Evolutionary conservation across 140 eudicot species (phyloP), one percentile per base, ranked within the genome.

Genomic region (Stevia rebaudiana): DNA sequence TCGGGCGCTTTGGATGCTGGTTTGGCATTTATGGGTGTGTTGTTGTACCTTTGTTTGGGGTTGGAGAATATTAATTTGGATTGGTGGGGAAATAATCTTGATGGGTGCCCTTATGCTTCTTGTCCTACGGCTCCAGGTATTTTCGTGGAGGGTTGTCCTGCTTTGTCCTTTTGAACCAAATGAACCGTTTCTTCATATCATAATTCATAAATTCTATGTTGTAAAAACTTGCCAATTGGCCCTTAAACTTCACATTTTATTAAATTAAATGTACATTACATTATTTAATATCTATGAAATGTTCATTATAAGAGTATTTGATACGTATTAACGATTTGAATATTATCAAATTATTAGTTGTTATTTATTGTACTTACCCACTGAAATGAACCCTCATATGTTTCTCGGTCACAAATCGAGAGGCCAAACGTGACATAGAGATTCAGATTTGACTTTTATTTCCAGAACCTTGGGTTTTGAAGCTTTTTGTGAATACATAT

Each of bases 1-100:
- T 89, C 97, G 6, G 97, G 95, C 0, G 95, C 95, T 1, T 69
- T 86, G 65, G 97, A 89, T 58, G 97, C 97, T 1, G 97, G 97
- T 3, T 63, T 89, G 78, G 97, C 97, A 9, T 89, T 89, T 65
- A 86, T 89, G 97, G 97, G 92, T 47, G 97, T 89, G 60, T 50
- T 84, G 12, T 75, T 86, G 83, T 89, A 89, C 11, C 56, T 86
- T 67, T 89, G 82, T 63, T 79, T 89, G 75, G 95, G 95, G 15
- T 60, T 76, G 74, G 87, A 86, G 78, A 63, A 81, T 5, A 71
- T 86, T 24, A 64, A 74, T 37, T 59, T 86, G 15, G 73, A 78
- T 24, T 89, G 97, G 97, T 86, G 94, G 88, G 97, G 95, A 11
- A 89, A 89, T 75, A 81, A 73, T 52, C 83, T 89, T 42, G 97